These are phyloP conservation scores for Ophiostoma sp. DNA, from an alignment of 2,329 filamentous ascomycete genomes.

Conservation along the genomic window DNA sequence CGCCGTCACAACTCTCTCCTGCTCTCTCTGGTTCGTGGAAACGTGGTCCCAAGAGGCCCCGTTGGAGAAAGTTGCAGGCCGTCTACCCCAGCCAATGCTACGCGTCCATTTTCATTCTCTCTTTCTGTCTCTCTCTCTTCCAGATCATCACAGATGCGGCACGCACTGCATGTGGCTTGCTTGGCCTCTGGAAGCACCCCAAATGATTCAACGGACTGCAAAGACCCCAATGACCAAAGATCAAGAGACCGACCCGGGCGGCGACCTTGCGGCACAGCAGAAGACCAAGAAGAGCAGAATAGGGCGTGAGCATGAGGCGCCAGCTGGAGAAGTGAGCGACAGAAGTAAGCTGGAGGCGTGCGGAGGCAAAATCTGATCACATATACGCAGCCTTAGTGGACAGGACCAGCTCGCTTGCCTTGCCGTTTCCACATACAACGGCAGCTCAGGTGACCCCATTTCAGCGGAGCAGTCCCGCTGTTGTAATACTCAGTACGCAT, in stretches of 20 bases:
- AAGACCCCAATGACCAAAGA: background rate
- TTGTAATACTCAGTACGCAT: background rate
- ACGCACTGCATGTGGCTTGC: background rate
- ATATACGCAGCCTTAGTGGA: background rate
- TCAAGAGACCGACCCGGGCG: background rate
- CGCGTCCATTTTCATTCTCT: too few species aligned
- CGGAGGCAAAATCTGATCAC: background rate
- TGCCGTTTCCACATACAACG: slow-evolving; percentile 4
- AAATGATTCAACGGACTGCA: background rate
- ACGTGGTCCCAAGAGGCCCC: background rate
- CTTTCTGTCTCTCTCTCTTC: background rate
- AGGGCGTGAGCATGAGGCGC: background rate
- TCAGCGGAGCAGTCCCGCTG: background rate
- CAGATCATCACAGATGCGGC: background rate
- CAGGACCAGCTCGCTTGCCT: background rate
- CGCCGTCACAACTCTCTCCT: background rate
- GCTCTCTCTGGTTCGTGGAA: background rate
- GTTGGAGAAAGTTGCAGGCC: background rate
- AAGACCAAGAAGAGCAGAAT: background rate
- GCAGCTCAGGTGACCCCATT: background rate
- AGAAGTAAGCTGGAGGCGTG: background rate
- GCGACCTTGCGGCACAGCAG: background rate
- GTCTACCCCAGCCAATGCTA: background rate
- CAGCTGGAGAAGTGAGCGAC: background rate
- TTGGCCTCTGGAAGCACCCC: background rate